phyloP scores from a whole-genome alignment of 352 stramenopile genomes.

The Globisporangium alternatum region DNA sequence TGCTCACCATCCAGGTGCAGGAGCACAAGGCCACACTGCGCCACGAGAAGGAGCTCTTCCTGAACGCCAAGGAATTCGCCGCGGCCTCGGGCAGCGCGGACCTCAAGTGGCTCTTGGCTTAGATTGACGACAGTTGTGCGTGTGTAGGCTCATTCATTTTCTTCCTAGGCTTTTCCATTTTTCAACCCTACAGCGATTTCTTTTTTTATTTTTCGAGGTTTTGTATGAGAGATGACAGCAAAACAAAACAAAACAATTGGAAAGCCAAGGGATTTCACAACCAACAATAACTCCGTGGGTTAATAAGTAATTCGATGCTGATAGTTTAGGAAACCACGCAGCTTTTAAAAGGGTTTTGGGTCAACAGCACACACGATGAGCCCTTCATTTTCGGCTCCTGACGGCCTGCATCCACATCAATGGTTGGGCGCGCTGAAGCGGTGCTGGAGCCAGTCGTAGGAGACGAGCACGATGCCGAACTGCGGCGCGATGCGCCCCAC shows the following conservation, averaged over 20 bases:
- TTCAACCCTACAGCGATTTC: background rate
- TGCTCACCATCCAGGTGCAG: constrained; percentile 44
- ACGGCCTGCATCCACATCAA: background rate
- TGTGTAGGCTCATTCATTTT: background rate
- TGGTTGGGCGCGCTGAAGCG: constrained; percentile 32
- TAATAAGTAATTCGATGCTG: constrained; percentile 10
- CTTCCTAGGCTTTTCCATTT: background rate
- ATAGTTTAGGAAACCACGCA: constrained; percentile 7
- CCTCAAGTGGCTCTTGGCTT: constrained; percentile 42
- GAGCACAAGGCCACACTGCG: constrained; percentile 44
- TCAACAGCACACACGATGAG: background rate
- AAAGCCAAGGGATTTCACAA: background rate
- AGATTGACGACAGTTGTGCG: background rate
- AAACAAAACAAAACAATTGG: background rate
- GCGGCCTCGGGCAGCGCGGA: constrained; percentile 33
- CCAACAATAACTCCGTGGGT: background rate
- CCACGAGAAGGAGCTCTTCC: constrained; percentile 65
- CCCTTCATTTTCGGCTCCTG: background rate
- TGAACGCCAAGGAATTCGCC: constrained; percentile 71
- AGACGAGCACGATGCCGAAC: constrained; percentile 80
- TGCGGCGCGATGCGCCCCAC: constrained; percentile 75
- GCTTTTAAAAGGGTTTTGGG: background rate
- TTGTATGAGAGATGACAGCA: background rate
- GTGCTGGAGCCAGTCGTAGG: constrained; percentile 78
- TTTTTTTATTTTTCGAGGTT: background rate